phyloP scores from a whole-genome alignment of 1,284 basidiomycete genomes.

The Mycena citricolor region DNA sequence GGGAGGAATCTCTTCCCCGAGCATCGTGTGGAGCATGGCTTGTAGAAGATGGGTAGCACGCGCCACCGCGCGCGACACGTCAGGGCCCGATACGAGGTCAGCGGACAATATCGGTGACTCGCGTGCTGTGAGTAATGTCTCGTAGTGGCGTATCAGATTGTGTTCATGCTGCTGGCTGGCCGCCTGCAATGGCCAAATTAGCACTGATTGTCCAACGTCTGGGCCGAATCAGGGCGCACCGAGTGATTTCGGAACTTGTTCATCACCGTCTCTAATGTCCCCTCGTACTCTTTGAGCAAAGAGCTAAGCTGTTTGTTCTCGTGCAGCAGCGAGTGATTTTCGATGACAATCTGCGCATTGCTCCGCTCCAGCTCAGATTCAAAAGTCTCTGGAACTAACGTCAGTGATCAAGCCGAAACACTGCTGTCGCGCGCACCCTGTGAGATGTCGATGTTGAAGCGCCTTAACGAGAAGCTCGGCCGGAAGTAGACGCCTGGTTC shows the following conservation, averaged over 20 bases:
- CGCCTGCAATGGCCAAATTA: constrained; percentile 41
- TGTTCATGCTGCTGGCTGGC: constrained; percentile 92
- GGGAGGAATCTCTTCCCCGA: constrained; percentile 58
- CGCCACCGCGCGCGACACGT: constrained; percentile 56
- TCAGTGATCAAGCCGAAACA: constrained; percentile 6
- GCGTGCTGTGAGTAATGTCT: constrained; percentile 75
- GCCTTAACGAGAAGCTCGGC: constrained; percentile 79
- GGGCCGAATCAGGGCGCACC: constrained; percentile 51
- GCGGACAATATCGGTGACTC: constrained; percentile 63
- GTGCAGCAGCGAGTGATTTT: constrained; percentile 89
- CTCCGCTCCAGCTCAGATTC: constrained; percentile 89
- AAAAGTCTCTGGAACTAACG: constrained; percentile 78
- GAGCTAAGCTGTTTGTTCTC: constrained; percentile 93
- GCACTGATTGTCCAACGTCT: constrained; percentile 8
- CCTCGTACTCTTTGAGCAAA: constrained; percentile 92
- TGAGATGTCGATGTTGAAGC: constrained; percentile 93
- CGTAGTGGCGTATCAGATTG: constrained; percentile 89
- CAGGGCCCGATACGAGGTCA: constrained; percentile 59
- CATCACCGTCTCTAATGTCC: constrained; percentile 96
- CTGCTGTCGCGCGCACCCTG: constrained; percentile 55
- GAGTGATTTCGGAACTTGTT: constrained; percentile 91
- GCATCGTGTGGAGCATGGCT: constrained; percentile 68
- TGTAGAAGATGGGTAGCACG: constrained; percentile 74
- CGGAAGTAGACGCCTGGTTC: constrained; percentile 78
- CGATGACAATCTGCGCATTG: constrained; percentile 88